Percentiles rank a stretch among this genome's conserved stretches.
phyloP scores from a whole-genome alignment of 495 filamentous ascomycete species.

The Penicillium ucsense region DNA sequence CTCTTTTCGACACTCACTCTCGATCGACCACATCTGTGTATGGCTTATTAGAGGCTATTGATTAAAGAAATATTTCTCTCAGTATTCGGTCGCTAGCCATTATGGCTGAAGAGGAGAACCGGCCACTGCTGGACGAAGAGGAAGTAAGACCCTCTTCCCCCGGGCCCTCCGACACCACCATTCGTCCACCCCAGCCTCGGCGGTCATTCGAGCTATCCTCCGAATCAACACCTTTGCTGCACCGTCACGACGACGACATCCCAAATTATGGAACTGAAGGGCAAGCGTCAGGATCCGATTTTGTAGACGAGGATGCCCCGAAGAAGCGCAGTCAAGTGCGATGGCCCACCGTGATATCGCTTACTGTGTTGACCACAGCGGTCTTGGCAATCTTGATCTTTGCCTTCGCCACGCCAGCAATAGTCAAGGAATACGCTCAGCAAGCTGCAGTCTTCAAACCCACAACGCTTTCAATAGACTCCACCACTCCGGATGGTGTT shows the following conservation, averaged over 20 bases:
- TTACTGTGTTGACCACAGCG: constrained; percentile 36
- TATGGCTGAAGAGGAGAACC: constrained; percentile 30
- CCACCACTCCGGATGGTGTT: constrained; percentile 67
- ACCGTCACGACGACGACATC: constrained; percentile 26
- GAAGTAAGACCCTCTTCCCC: constrained; percentile 11
- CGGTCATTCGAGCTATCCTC: constrained; percentile 28
- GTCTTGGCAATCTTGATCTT: constrained; percentile 44
- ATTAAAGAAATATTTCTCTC: not conserved
- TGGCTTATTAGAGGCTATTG: not conserved
- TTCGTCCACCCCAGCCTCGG: constrained; percentile 8
- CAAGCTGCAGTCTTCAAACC: constrained; percentile 74
- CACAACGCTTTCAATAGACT: constrained; percentile 70
- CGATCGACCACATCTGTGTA: not conserved
- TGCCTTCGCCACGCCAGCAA: constrained; percentile 71
- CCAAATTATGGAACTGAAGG: constrained; percentile 25
- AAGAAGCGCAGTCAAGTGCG: constrained; percentile 26
- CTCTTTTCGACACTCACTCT: constrained; percentile 1
- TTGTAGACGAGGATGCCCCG: not conserved
- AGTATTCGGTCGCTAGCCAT: constrained; percentile 3
- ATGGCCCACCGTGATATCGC: constrained; percentile 50
- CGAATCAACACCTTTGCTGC: constrained; percentile 36
- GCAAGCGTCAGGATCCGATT: constrained; percentile 1
- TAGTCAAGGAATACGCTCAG: constrained; percentile 75
- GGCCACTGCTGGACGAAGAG: constrained; percentile 19
- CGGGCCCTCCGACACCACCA: constrained; percentile 4